Conservation (phyloP, 208 protist species). For the Leishmania mexicana region DNA sequence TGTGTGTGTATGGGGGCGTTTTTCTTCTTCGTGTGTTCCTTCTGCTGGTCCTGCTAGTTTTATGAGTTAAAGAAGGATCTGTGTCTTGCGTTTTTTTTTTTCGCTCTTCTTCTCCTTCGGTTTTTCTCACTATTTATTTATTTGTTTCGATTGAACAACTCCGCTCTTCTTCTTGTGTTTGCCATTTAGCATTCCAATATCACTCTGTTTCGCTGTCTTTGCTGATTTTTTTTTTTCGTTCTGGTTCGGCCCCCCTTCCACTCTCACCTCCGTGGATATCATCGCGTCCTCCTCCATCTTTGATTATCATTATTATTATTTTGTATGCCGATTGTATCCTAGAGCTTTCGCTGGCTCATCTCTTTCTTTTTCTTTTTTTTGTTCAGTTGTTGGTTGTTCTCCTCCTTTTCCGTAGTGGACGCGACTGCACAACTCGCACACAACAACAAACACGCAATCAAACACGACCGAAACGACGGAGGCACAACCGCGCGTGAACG, state of each 20-base stretch:
- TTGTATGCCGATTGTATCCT: neutral
- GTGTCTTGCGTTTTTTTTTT: constrained; percentile 10
- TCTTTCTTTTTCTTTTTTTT: neutral
- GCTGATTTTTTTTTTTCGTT: neutral
- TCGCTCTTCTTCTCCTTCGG: neutral
- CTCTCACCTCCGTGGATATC: neutral
- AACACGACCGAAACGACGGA: neutral
- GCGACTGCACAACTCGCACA: neutral
- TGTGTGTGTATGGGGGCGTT: neutral
- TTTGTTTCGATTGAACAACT: neutral
- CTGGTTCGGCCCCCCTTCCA: neutral
- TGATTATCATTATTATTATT: no score
- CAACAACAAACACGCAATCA: no score
- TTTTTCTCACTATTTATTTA: constrained; percentile 13
- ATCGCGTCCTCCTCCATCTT: neutral
- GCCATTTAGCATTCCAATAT: no score
- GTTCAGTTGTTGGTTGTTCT: neutral
- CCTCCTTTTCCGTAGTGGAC: neutral
- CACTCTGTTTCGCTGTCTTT: neutral
- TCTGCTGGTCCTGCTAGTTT: neutral
- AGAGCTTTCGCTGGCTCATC: neutral
- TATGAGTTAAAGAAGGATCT: constrained; percentile 3
- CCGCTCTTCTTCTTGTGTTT: no score
- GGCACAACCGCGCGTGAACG: neutral
- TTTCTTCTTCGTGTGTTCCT: neutral